Conservation (phyloP, 2,329 filamentous ascomycete genomes). For the Cladophialophora immunda region DNA sequence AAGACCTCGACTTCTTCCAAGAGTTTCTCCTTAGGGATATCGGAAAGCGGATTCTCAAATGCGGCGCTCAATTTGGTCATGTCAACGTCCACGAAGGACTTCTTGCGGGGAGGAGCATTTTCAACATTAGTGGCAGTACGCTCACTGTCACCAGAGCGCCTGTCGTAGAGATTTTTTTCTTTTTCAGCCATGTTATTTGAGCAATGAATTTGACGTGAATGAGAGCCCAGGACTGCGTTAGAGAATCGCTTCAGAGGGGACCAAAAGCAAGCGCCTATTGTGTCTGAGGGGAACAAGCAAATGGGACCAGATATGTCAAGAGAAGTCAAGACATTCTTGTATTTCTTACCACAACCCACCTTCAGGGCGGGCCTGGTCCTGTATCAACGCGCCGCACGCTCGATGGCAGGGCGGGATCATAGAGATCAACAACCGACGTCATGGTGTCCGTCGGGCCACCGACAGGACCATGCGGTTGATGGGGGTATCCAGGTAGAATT, state of each 20-base stretch:
- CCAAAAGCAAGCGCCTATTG: neutral
- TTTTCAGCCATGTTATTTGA: conserved; percentile 22
- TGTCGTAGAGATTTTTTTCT: conserved; percentile 22
- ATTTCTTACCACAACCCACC: conserved; percentile 16
- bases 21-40: conserved; percentile 61
- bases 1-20: conserved; percentile 65
- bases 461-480: conserved; percentile 2
- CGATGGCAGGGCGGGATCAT: neutral
- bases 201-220: neutral
- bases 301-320: conserved; percentile 15
- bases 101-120: conserved; percentile 25
- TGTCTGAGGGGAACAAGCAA: conserved; percentile 14
- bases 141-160: conserved; percentile 23
- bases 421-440: conserved; percentile 15
- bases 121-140: conserved; percentile 29
- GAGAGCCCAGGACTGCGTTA: neutral
- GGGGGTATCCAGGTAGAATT: neutral
- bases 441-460: conserved; percentile 8
- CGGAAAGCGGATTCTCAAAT: conserved; percentile 64
- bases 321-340: conserved; percentile 24
- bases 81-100: conserved; percentile 29
- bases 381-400: neutral
- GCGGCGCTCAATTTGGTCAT: conserved; percentile 46
- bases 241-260: neutral
- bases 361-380: neutral